These are phyloP conservation scores for Friedmanniomyces endolithicus DNA, from an alignment of 495 filamentous ascomycete genomes.

Conservation along the genomic window DNA sequence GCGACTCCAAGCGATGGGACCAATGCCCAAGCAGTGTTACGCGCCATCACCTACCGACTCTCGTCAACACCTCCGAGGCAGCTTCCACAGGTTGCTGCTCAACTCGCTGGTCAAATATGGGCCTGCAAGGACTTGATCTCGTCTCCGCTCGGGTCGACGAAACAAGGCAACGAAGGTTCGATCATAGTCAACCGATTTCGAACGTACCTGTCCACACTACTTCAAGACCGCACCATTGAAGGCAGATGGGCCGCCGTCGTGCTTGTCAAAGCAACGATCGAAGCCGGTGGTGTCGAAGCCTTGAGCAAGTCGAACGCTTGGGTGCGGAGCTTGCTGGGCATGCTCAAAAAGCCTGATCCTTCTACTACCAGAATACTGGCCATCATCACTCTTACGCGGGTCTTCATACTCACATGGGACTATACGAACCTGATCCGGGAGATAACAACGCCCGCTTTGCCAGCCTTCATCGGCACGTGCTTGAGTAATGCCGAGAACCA, in stretches of 20 bases:
- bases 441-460: slow-evolving; percentile 71
- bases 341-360: slow-evolving; percentile 61
- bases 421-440: slow-evolving; percentile 75
- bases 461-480: slow-evolving; percentile 58
- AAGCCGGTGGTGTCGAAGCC: slow-evolving; percentile 68
- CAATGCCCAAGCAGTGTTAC: background rate
- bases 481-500: slow-evolving; percentile 37
- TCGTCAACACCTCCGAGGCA: slow-evolving; percentile 25
- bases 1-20: background rate
- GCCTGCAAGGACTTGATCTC: slow-evolving; percentile 28
- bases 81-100: slow-evolving; percentile 25
- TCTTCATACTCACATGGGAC: slow-evolving; percentile 67
- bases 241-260: slow-evolving; percentile 66
- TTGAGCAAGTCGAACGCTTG: slow-evolving; percentile 57
- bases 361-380: slow-evolving; percentile 57
- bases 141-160: slow-evolving; percentile 7
- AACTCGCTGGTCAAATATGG: slow-evolving; percentile 22
- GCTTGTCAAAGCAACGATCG: slow-evolving; percentile 66
- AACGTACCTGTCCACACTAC: slow-evolving; percentile 59
- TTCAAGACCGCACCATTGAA: slow-evolving; percentile 57
- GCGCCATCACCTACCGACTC: slow-evolving; percentile 26
- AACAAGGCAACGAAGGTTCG: slow-evolving; percentile 43
- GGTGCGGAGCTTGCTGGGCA: slow-evolving; percentile 56
- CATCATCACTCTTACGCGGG: slow-evolving; percentile 63
- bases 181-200: slow-evolving; percentile 64